Conservation (phyloP, 2,329 filamentous ascomycete genomes). For the Stachybotrys elegans region DNA sequence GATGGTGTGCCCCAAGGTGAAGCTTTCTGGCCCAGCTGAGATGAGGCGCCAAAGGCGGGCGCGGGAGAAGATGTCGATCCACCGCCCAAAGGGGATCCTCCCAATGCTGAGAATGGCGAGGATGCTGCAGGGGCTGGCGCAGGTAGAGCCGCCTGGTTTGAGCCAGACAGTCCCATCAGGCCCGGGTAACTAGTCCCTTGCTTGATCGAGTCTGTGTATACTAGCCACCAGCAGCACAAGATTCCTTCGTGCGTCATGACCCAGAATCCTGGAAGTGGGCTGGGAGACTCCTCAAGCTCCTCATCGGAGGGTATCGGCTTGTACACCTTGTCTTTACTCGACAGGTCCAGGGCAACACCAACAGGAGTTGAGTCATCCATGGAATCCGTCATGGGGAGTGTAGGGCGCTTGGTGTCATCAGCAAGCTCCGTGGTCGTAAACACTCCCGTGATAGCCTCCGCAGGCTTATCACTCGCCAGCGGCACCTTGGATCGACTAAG, state of each 20-base stretch:
- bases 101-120: slow-evolving; percentile 22
- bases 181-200: slow-evolving; percentile 69
- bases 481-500: slow-evolving; percentile 68
- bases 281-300: slow-evolving; percentile 72
- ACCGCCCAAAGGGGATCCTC: slow-evolving; percentile 34
- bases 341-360: slow-evolving; percentile 79
- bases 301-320: slow-evolving; percentile 72
- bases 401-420: slow-evolving; percentile 70
- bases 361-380: slow-evolving; percentile 68
- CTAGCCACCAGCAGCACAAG: slow-evolving; percentile 82
- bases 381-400: slow-evolving; percentile 62
- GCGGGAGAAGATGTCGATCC: slow-evolving; percentile 24
- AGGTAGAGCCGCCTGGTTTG: slow-evolving; percentile 20
- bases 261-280: slow-evolving; percentile 78
- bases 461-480: slow-evolving; percentile 55
- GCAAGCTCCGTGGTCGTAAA: slow-evolving; percentile 70
- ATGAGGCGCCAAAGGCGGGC: slow-evolving; percentile 42
- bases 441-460: slow-evolving; percentile 55
- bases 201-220: slow-evolving; percentile 83
- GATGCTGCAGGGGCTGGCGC: slow-evolving; percentile 15
- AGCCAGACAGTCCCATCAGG: slow-evolving; percentile 43
- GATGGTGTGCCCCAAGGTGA: slow-evolving; percentile 45
- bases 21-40: slow-evolving; percentile 43
- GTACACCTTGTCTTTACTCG: slow-evolving; percentile 70
- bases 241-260: slow-evolving; percentile 85